These are phyloP conservation scores for Santalum album DNA, from an alignment of 164 flowering plant genomes.

Conservation along the genomic window DNA sequence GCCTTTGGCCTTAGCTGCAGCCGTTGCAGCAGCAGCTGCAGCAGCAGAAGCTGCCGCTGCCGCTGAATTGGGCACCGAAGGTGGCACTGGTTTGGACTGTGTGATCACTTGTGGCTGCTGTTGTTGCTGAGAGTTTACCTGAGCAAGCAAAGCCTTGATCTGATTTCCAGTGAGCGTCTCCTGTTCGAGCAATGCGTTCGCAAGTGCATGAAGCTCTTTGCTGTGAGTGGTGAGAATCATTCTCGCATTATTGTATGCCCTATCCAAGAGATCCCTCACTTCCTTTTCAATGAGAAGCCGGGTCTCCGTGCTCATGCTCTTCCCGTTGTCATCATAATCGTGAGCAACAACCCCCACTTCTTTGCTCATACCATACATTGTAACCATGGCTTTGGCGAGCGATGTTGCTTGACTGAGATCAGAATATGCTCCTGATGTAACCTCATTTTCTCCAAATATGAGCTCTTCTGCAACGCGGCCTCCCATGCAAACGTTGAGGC, in stretches of 20 bases:
- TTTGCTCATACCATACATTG: slow-evolving; percentile 89
- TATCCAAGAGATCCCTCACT: slow-evolving; percentile 51
- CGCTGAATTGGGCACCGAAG: slow-evolving; percentile 52
- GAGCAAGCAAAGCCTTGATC: slow-evolving; percentile 61
- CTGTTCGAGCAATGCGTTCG: slow-evolving; percentile 77
- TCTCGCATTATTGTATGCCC: slow-evolving; percentile 83
- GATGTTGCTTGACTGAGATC: slow-evolving; percentile 75
- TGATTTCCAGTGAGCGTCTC: slow-evolving; percentile 84
- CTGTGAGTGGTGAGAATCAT: slow-evolving; percentile 60
- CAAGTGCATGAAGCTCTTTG: slow-evolving; percentile 84
- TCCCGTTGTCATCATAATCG: slow-evolving; percentile 69
- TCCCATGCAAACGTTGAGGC: slow-evolving; percentile 95
- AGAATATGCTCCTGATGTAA: slow-evolving; percentile 76
- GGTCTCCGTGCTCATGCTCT: slow-evolving; percentile 90
- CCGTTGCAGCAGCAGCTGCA: slow-evolving; percentile 65
- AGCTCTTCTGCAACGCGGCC: slow-evolving; percentile 95
- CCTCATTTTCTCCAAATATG: slow-evolving; percentile 84
- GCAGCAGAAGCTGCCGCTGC: slow-evolving; percentile 72
- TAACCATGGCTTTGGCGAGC: slow-evolving; percentile 81
- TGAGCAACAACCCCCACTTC: slow-evolving; percentile 83
- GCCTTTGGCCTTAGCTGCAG: slow-evolving; percentile 73
- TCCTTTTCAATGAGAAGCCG: slow-evolving; percentile 79
- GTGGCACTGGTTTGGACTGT: slow-evolving; percentile 41
- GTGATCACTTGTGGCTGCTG: slow-evolving; percentile 29
- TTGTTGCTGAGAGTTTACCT: slow-evolving; percentile 41